Evolutionary conservation across 1,284 basidiomycete species (phyloP).

Genomic region (Sanghuangporus baumii): DNA sequence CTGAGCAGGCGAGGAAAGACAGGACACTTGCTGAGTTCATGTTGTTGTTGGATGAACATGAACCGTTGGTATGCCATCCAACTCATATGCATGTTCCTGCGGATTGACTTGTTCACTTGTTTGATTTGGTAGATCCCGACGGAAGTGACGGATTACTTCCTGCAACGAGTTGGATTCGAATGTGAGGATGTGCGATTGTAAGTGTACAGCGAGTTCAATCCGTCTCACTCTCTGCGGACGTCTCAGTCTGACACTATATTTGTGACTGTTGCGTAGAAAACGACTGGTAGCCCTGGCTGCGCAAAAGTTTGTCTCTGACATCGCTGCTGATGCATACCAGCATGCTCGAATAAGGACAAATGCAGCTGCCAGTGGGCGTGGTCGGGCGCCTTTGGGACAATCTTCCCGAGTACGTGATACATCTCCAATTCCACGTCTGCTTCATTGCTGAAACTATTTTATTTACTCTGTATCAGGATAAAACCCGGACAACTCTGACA

Average conservation of each 20-base stretch:
- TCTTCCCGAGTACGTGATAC: conserved; percentile 40
- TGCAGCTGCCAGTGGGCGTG: conserved; percentile 57
- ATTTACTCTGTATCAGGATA: conserved; percentile 51
- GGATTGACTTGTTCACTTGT: not conserved
- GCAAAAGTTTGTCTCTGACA: conserved; percentile 97
- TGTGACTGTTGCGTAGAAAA: conserved; percentile 54
- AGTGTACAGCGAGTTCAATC: conserved; percentile 27
- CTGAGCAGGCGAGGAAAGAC: conserved; percentile 84
- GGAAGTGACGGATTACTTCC: conserved; percentile 97
- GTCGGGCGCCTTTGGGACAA: conserved; percentile 51
- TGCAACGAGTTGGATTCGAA: conserved; percentile 95
- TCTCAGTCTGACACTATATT: conserved; percentile 5
- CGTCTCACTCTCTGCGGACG: not conserved
- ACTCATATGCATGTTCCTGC: not conserved
- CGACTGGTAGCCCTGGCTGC: conserved; percentile 92
- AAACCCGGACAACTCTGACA: conserved; percentile 92
- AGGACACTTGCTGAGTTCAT: conserved; percentile 91
- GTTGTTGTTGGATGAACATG: conserved; percentile 94
- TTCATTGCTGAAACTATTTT: not conserved
- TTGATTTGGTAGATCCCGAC: conserved; percentile 76
- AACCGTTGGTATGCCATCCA: conserved; percentile 71
- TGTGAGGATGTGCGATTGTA: conserved; percentile 90
- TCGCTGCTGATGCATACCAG: conserved; percentile 95
- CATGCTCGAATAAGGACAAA: conserved; percentile 93
- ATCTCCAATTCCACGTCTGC: not conserved